A percentile compares a stretch with the other conserved stretches of the same genome.
Conservation (phyloP, 176 grass and related monocot genomes). For the Thinopyrum elongatum region DNA sequence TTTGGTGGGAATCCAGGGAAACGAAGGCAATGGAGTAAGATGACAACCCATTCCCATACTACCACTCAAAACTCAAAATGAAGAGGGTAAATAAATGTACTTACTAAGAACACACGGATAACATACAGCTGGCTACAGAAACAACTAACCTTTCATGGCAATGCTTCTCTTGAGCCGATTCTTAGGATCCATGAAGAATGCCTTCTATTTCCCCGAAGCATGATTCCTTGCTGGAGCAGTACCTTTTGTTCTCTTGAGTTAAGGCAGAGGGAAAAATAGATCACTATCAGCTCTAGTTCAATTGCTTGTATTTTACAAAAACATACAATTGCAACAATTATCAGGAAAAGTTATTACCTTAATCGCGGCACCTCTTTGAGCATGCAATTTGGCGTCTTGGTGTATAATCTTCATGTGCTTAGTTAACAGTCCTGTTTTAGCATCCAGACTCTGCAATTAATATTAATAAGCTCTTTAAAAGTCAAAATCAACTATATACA, state of each 20-base stretch:
- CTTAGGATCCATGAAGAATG: conserved; percentile 66
- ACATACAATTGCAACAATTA: not conserved
- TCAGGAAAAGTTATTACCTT: conserved; percentile 50
- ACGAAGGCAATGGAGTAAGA: not conserved
- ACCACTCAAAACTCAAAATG: not conserved
- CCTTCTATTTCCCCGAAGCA: conserved; percentile 64
- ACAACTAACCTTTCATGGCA: conserved; percentile 69
- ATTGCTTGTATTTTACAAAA: conserved; percentile 25
- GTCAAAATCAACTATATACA: not conserved
- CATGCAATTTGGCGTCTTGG: conserved; percentile 69
- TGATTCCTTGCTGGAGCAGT: conserved; percentile 69
- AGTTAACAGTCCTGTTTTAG: conserved; percentile 96
- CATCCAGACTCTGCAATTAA: conserved; percentile 93
- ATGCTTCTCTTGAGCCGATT: conserved; percentile 84
- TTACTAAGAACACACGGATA: not conserved
- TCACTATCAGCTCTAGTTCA: not conserved
- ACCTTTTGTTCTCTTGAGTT: conserved; percentile 63
- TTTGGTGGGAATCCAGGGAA: not conserved
- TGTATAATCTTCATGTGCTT: conserved; percentile 87
- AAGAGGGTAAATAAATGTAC: not conserved
- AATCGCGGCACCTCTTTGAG: conserved; percentile 81
- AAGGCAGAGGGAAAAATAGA: not conserved
- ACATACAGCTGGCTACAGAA: not conserved
- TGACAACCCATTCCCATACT: not conserved
- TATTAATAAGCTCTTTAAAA: conserved; percentile 46